phyloP scores from a whole-genome alignment of 176 grass and related monocot genomes.

The Oryza meyeriana region DNA sequence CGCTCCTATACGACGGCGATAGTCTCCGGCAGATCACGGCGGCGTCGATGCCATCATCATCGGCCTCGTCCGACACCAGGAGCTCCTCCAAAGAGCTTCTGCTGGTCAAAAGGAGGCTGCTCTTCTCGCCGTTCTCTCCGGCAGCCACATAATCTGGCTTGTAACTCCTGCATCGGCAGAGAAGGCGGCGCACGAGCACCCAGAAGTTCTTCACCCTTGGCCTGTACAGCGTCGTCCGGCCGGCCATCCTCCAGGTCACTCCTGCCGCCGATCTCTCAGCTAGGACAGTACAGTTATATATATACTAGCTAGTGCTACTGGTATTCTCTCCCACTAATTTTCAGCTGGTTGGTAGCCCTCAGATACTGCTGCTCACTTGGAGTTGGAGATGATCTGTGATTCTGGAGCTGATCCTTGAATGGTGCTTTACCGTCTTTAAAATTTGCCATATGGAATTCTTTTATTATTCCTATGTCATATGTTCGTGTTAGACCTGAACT shows the following conservation, averaged over 20 bases:
- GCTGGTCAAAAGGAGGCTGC: conserved; percentile 38
- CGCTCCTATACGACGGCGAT: no score
- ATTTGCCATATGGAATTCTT: conserved; percentile 1
- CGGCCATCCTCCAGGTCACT: neutral
- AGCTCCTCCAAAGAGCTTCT: conserved; percentile 46
- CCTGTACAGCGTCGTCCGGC: neutral
- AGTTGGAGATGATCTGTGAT: conserved; percentile 26
- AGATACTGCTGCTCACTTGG: neutral
- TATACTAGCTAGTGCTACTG: neutral
- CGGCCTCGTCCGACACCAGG: conserved; percentile 15
- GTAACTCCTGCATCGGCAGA: conserved; percentile 13
- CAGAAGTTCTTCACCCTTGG: conserved; percentile 34
- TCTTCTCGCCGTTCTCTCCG: neutral
- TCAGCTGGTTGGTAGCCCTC: neutral
- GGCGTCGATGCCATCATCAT: neutral
- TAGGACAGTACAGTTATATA: conserved; percentile 2
- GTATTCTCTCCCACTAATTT: neutral
- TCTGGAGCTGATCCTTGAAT: conserved; percentile 16
- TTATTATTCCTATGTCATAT: neutral
- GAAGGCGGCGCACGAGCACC: conserved; percentile 42
- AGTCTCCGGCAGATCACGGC: neutral
- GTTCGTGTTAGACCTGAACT: neutral
- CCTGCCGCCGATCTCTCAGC: neutral
- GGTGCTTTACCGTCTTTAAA: neutral
- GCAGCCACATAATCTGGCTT: neutral